phyloP scores from a whole-genome alignment of 495 filamentous ascomycete species.

The Trichoderma virens region DNA sequence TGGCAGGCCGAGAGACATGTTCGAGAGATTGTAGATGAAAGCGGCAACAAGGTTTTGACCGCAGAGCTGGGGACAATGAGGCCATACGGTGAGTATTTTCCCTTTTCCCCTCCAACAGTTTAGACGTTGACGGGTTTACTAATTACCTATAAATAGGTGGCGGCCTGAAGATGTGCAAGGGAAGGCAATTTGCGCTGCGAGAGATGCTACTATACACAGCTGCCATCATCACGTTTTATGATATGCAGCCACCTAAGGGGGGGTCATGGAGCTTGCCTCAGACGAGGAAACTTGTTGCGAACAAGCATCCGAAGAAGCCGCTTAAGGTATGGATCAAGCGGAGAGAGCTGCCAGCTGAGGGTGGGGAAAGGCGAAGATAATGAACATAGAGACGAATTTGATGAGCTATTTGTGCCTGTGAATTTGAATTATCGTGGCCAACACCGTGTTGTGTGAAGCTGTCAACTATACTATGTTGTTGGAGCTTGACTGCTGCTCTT shows the following conservation, averaged over 20 bases:
- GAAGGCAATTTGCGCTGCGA: slow-evolving; percentile 7
- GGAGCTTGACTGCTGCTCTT: no score
- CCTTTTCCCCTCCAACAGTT: neutral
- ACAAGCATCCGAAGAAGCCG: slow-evolving; percentile 1
- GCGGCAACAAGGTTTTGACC: neutral
- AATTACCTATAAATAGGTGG: neutral
- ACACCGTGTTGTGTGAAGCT: neutral
- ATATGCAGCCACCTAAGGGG: slow-evolving; percentile 5
- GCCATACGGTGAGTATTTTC: neutral
- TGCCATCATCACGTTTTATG: slow-evolving; percentile 8
- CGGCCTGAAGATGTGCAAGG: slow-evolving; percentile 8
- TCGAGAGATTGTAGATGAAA: neutral
- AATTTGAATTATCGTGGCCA: neutral
- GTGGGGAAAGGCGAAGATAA: neutral
- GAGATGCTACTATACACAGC: slow-evolving; percentile 7
- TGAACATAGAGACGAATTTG: neutral
- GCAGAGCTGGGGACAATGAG: neutral
- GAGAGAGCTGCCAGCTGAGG: neutral
- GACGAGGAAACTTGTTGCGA: slow-evolving; percentile 1
- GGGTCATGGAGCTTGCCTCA: neutral
- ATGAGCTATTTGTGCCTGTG: neutral
- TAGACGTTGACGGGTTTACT: no score
- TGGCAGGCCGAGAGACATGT: slow-evolving; percentile 7
- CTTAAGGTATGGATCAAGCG: slow-evolving; percentile 6
- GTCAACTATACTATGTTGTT: no score